Conservation (phyloP, 2,329 filamentous ascomycete species). For the Sclerotinia nivalis region DNA sequence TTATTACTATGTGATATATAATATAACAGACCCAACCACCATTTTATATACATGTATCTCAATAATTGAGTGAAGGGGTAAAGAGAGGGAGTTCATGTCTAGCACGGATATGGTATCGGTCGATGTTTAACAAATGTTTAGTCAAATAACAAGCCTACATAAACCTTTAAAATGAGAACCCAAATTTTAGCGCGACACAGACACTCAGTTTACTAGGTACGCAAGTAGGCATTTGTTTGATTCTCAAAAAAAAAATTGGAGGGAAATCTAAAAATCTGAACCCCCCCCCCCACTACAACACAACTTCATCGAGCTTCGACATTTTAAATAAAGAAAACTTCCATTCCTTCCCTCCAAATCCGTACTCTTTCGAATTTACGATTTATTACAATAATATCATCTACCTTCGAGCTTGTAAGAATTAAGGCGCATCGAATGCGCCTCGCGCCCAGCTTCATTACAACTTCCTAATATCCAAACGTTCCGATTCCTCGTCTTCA, state of each 20-base stretch:
- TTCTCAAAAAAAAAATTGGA: conserved; percentile 7
- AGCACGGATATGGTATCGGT: too few species aligned
- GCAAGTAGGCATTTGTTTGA: background rate
- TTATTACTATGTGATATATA: too few species aligned
- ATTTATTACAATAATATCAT: conserved; percentile 1
- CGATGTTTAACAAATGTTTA: too few species aligned
- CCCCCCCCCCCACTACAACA: background rate
- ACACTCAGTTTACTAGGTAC: background rate
- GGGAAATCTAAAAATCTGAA: background rate
- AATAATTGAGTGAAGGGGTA: too few species aligned
- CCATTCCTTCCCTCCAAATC: background rate
- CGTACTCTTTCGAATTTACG: background rate
- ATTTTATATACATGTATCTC: too few species aligned
- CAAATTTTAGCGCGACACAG: conserved; percentile 2
- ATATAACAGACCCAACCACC: too few species aligned
- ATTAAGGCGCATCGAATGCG: conserved; percentile 22
- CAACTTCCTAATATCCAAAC: conserved; percentile 15
- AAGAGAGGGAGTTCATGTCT: too few species aligned
- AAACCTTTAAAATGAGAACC: background rate
- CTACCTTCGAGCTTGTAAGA: background rate
- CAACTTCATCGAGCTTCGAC: conserved; percentile 8
- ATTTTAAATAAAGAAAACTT: conserved; percentile 6
- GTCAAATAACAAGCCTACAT: background rate
- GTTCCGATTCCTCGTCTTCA: conserved; percentile 10
- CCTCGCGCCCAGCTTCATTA: conserved; percentile 2